A percentile compares a stretch with the other conserved stretches of the same genome.
Evolutionary conservation across 176 grass and related monocot genomes (phyloP).

Genomic region (Bonia amplexicaulis): DNA sequence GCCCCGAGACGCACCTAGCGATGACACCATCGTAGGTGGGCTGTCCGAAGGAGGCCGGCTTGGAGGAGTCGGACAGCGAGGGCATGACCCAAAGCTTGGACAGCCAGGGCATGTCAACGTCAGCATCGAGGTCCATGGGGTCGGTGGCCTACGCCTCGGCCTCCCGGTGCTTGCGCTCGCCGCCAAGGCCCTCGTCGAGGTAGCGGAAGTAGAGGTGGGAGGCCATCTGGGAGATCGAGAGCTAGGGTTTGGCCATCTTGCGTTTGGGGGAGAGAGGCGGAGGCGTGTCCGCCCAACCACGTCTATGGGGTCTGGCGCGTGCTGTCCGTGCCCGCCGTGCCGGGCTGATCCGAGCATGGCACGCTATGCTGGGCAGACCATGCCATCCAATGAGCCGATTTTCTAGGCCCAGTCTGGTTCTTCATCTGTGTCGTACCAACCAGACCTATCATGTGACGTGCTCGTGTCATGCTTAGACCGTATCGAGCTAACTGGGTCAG

Average conservation of each 20-base stretch:
- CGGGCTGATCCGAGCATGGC: no score
- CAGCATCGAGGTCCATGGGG: slow-evolving; percentile 63
- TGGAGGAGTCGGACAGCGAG: slow-evolving; percentile 66
- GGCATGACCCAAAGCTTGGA: slow-evolving; percentile 64
- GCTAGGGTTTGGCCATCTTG: not conserved
- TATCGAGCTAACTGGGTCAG: no score
- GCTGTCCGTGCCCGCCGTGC: no score
- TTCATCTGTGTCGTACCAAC: no score
- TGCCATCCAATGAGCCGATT: no score
- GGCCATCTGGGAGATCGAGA: slow-evolving; percentile 44
- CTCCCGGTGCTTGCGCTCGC: slow-evolving; percentile 56
- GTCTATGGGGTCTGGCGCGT: no score
- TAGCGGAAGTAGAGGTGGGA: slow-evolving; percentile 79
- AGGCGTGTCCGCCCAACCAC: not conserved
- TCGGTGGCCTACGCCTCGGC: slow-evolving; percentile 19
- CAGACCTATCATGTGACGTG: no score
- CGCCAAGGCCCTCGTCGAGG: slow-evolving; percentile 91
- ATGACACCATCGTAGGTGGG: slow-evolving; percentile 91
- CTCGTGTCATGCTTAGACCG: no score
- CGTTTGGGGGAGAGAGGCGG: not conserved
- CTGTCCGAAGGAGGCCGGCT: slow-evolving; percentile 65
- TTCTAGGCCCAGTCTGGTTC: no score
- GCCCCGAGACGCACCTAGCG: slow-evolving; percentile 64
- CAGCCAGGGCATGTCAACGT: slow-evolving; percentile 24
- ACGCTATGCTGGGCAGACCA: no score